phyloP scores from a whole-genome alignment of 768 basidiomycete species.

The Mycena vitilis region DNA sequence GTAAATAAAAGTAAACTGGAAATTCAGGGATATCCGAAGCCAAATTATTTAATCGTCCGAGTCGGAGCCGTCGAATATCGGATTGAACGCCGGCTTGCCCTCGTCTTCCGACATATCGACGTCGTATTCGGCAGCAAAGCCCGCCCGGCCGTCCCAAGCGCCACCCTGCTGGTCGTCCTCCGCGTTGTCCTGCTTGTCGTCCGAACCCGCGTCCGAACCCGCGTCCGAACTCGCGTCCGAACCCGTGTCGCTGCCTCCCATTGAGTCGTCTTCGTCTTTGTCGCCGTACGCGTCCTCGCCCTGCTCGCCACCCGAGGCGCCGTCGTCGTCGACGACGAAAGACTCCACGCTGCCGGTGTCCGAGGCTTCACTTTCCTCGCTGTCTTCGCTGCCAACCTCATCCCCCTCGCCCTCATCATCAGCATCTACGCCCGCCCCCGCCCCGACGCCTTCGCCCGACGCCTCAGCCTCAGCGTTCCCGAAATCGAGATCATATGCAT shows the following conservation, averaged over 20 bases:
- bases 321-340: neutral
- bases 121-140: too few relatives aligned
- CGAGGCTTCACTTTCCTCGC: neutral
- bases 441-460: neutral
- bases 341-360: constrained; percentile 14
- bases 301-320: neutral
- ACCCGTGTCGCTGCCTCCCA: too few relatives aligned
- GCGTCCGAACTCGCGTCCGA: too few relatives aligned
- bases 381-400: constrained; percentile 14
- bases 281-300: neutral
- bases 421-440: neutral
- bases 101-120: too few relatives aligned
- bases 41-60: too few relatives aligned
- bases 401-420: constrained; percentile 24
- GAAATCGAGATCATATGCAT: constrained; percentile 16
- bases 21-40: too few relatives aligned
- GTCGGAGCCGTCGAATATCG: neutral
- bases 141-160: too few relatives aligned
- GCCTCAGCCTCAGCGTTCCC: neutral
- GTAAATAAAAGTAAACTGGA: too few relatives aligned
- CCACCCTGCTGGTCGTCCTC: too few relatives aligned
- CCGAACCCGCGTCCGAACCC: neutral
- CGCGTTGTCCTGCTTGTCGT: neutral
- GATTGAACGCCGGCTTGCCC: too few relatives aligned
- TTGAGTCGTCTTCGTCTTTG: neutral